Conservation (phyloP, 2,329 filamentous ascomycete species). For the Alternaria arbusti region DNA sequence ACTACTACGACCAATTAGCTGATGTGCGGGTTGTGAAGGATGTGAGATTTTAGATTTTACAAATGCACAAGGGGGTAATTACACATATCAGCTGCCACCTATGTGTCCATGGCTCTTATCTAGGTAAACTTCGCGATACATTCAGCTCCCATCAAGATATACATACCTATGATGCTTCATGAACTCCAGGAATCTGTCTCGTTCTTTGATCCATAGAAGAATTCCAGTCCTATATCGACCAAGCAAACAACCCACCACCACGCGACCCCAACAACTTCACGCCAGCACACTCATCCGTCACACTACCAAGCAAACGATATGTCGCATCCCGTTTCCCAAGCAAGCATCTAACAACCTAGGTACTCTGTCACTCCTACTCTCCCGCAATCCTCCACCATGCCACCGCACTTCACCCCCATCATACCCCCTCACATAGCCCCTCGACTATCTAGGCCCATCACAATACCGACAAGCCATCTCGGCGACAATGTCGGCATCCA, state of each 20-base stretch:
- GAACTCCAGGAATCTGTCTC: neutral
- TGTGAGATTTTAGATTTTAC: neutral
- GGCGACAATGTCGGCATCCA: neutral
- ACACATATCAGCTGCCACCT: neutral
- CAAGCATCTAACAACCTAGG: neutral
- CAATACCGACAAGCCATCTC: neutral
- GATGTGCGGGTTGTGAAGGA: neutral
- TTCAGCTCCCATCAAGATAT: neutral
- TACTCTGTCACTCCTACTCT: neutral
- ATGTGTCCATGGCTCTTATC: neutral
- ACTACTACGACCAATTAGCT: neutral
- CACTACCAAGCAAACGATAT: neutral
- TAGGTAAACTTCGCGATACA: neutral
- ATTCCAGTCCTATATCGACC: neutral
- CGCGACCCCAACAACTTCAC: neutral
- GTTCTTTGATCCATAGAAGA: neutral
- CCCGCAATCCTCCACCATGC: neutral
- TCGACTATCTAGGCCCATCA: neutral
- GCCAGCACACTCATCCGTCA: neutral
- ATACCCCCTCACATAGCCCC: neutral
- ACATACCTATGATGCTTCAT: neutral
- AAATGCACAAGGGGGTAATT: neutral
- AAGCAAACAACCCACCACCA: neutral
- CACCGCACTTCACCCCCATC: neutral
- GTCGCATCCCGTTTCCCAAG: neutral